phyloP scores from a whole-genome alignment of 139 green algal genomes.

The Chlorella sp. region DNA sequence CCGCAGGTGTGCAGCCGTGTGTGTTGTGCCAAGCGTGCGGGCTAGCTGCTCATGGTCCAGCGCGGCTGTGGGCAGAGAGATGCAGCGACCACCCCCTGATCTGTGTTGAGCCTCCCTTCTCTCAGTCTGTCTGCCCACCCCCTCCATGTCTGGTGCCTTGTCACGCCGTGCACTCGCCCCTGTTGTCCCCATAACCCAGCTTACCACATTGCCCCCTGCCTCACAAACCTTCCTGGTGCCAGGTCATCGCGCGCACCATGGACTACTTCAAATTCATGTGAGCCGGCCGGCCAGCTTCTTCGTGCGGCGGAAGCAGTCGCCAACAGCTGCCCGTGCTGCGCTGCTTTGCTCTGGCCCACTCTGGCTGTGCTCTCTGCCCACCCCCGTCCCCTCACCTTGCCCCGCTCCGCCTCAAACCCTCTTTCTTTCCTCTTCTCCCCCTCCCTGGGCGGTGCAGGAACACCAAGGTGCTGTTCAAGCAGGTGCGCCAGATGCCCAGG shows the following conservation, averaged over 20 bases:
- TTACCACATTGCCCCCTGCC: no score
- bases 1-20: conserved; percentile 76
- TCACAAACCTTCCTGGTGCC: background rate
- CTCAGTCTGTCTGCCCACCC: conserved; percentile 2
- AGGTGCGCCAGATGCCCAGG: conserved; percentile 63
- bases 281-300: background rate
- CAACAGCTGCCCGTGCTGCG: no score
- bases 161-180: background rate
- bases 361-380: background rate
- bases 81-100: no score
- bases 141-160: background rate
- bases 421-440: no score
- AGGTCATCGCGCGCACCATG: conserved; percentile 18
- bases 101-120: conserved; percentile 60
- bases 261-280: conserved; percentile 27
- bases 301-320: no score
- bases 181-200: background rate
- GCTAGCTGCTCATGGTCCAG: background rate
- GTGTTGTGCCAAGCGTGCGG: conserved; percentile 57
- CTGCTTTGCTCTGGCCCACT: background rate
- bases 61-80: no score
- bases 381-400: background rate
- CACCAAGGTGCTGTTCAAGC: conserved; percentile 44
- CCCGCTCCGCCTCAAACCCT: background rate
- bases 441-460: background rate